Evolutionary conservation across 176 grass and related monocot species (phyloP).

Genomic region (Luzula sylvatica): DNA sequence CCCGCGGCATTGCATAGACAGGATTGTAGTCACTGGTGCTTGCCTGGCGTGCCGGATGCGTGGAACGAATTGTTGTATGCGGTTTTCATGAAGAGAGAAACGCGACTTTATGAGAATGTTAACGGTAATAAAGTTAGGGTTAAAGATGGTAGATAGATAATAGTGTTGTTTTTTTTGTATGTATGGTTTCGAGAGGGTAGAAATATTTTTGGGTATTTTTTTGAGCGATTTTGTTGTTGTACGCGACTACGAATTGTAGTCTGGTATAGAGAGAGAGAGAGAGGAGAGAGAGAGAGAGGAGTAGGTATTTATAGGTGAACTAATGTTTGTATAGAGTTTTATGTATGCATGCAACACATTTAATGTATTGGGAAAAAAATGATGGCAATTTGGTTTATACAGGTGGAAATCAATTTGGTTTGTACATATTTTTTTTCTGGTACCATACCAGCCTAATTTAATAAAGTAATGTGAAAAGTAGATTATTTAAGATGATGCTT

Average conservation of each 20-base stretch:
- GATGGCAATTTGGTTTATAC: no score
- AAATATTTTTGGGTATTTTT: constrained; percentile 2
- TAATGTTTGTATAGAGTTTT: no score
- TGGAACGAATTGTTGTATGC: constrained; percentile 87
- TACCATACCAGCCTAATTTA: no score
- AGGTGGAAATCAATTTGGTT: no score
- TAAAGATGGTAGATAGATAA: constrained; percentile 9
- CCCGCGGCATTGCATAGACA: constrained; percentile 49
- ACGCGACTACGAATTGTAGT: constrained; percentile 5
- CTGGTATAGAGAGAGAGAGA: constrained; percentile 16
- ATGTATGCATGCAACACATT: no score
- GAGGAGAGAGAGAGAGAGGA: no score
- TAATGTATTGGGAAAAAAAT: no score
- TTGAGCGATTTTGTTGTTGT: not conserved
- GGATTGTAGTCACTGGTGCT: constrained; percentile 98
- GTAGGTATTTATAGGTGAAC: not conserved
- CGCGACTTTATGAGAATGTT: no score
- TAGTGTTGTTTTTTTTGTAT: not conserved
- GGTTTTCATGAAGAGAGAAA: constrained; percentile 41
- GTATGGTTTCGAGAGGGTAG: not conserved
- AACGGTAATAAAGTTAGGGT: not conserved
- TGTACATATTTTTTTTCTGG: no score
- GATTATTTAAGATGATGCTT: no score
- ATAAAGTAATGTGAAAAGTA: no score
- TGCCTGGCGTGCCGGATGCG: constrained; percentile 85